Evolutionary conservation across 192 early-diverging fungal species (phyloP).

Genomic region (Coemansia sp.): DNA sequence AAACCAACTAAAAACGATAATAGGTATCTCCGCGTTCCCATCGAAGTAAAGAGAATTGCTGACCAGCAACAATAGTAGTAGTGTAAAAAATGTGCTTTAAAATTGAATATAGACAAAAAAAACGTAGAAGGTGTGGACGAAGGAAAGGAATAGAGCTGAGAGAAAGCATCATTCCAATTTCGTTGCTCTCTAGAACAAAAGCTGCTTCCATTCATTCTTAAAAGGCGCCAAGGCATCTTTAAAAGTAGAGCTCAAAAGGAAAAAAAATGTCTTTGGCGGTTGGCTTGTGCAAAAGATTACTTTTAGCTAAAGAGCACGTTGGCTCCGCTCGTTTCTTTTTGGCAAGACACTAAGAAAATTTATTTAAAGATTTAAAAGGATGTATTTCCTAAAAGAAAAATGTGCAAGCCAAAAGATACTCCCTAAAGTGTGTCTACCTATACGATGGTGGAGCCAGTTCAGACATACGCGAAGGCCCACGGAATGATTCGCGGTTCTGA

Average conservation of each 20-base stretch:
- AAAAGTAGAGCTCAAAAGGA: neutral
- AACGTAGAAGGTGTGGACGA: neutral
- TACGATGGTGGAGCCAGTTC: neutral
- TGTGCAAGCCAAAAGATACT: neutral
- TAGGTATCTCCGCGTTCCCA: neutral
- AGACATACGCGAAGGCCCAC: slow-evolving; percentile 1
- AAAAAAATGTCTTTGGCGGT: neutral
- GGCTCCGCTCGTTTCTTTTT: neutral
- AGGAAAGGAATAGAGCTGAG: neutral
- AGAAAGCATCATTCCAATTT: neutral
- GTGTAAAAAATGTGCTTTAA: neutral
- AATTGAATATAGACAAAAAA: neutral
- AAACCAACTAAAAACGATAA: neutral
- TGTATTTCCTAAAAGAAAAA: neutral
- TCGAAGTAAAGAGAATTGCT: neutral
- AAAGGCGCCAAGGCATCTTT: neutral
- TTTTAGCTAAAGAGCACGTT: neutral
- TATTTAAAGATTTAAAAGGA: neutral
- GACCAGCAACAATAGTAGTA: slow-evolving; percentile 1
- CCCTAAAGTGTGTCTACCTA: neutral
- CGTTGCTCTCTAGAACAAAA: neutral
- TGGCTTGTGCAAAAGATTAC: neutral
- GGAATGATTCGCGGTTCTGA: neutral
- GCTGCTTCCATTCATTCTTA: neutral
- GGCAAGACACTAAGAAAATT: neutral